A percentile compares a stretch with the other conserved stretches of the same genome.
These are phyloP conservation scores for Puccinia hordei DNA, from an alignment of 1,284 basidiomycete genomes.

Conservation along the genomic window DNA sequence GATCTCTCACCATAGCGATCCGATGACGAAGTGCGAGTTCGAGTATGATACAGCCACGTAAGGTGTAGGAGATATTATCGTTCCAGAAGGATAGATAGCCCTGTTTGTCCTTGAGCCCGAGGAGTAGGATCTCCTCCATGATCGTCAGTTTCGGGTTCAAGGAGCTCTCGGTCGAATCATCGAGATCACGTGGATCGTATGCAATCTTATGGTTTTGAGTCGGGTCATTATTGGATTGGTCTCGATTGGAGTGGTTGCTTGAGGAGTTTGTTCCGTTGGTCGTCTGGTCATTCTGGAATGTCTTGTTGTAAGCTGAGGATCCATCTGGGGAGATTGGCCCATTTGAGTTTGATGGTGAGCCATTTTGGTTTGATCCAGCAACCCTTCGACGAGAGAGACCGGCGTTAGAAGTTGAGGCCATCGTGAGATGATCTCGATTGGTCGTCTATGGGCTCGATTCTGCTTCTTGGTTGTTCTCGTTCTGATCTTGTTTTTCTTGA, in stretches of 20 bases:
- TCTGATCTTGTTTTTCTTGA: neutral
- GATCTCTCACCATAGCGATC: conserved; percentile 83
- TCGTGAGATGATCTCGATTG: neutral
- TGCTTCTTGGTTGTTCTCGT: neutral
- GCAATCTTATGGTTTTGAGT: conserved; percentile 69
- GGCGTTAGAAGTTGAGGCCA: conserved; percentile 58
- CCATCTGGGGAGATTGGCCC: conserved; percentile 38
- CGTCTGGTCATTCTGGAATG: conserved; percentile 8
- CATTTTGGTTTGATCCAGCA: conserved; percentile 54
- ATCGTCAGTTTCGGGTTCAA: conserved; percentile 84
- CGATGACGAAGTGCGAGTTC: conserved; percentile 86
- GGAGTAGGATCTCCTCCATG: conserved; percentile 91
- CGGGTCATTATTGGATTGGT: conserved; percentile 50
- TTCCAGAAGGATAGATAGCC: conserved; percentile 96
- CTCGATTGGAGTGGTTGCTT: conserved; percentile 19
- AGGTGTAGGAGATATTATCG: conserved; percentile 94
- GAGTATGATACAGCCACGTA: conserved; percentile 89
- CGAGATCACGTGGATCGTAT: conserved; percentile 88
- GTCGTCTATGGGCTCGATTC: no score
- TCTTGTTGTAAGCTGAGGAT: conserved; percentile 31
- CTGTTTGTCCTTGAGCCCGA: conserved; percentile 90
- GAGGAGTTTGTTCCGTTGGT: conserved; percentile 48
- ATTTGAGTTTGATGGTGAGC: conserved; percentile 40
- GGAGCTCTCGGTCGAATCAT: conserved; percentile 70
- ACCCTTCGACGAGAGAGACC: conserved; percentile 61